Conservation (phyloP, 495 filamentous ascomycete genomes). For the Penicillium egyptiacum region DNA sequence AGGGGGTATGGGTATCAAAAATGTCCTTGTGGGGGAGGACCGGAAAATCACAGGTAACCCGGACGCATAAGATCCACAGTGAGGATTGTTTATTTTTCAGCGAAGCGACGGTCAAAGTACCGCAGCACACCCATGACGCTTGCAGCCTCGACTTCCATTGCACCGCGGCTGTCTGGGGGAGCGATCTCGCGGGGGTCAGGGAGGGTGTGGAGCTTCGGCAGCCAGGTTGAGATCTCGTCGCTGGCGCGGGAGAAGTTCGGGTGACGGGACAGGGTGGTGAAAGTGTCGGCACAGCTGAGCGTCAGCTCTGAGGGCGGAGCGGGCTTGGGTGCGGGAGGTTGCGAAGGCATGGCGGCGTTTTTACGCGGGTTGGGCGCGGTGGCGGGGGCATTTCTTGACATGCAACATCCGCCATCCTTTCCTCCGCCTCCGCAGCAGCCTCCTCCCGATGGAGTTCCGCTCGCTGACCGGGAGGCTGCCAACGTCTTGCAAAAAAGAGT, state of each 20-base stretch:
- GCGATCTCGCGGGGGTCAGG: slow-evolving; percentile 43
- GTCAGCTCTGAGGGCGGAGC: slow-evolving; percentile 37
- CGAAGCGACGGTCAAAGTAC: slow-evolving; percentile 77
- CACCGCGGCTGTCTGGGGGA: slow-evolving; percentile 45
- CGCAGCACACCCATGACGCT: slow-evolving; percentile 85
- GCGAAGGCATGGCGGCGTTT: slow-evolving; percentile 29
- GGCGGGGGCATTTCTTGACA: slow-evolving; percentile 36
- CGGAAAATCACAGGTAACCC: slow-evolving; percentile 14
- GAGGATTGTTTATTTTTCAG: slow-evolving; percentile 38
- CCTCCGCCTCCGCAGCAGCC: slow-evolving; percentile 55
- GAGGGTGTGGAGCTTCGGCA: slow-evolving; percentile 69
- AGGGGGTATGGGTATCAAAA: slow-evolving; percentile 44
- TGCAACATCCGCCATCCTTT: slow-evolving; percentile 55
- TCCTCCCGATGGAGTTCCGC: slow-evolving; percentile 41
- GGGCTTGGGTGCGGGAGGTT: slow-evolving; percentile 29
- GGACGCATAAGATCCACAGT: neutral
- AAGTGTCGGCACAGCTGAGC: slow-evolving; percentile 73
- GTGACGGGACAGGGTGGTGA: slow-evolving; percentile 77
- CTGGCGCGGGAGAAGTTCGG: slow-evolving; percentile 75
- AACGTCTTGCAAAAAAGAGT: slow-evolving; percentile 85
- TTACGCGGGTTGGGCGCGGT: slow-evolving; percentile 25
- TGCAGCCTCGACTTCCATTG: slow-evolving; percentile 80
- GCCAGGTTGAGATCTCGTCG: slow-evolving; percentile 71
- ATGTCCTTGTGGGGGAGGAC: slow-evolving; percentile 14
- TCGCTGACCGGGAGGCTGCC: slow-evolving; percentile 60